Evolutionary conservation across 2,329 filamentous ascomycete genomes (phyloP).

Genomic region (Pseudopithomyces maydicus): DNA sequence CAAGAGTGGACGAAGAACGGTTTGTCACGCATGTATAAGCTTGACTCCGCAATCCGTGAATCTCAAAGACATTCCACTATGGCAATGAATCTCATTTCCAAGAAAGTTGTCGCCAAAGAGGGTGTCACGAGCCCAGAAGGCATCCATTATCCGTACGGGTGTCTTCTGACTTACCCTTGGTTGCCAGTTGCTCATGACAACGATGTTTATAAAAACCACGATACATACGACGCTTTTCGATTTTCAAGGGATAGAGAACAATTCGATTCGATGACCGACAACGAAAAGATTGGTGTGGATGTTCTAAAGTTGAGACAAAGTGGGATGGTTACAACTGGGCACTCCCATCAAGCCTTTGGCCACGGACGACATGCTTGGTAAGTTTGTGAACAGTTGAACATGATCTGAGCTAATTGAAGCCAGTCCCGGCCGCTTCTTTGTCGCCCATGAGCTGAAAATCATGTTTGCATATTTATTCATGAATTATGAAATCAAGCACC

Average conservation of each 20-base stretch:
- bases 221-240: slow-evolving; percentile 30
- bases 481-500: slow-evolving; percentile 43
- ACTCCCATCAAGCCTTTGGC: slow-evolving; percentile 60
- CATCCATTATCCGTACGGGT: slow-evolving; percentile 20
- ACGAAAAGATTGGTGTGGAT: slow-evolving; percentile 24
- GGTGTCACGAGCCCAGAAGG: slow-evolving; percentile 82
- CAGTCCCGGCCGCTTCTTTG: slow-evolving; percentile 47
- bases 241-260: slow-evolving; percentile 27
- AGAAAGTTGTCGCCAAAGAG: slow-evolving; percentile 64
- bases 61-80: slow-evolving; percentile 58
- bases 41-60: slow-evolving; percentile 61
- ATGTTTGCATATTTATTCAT: slow-evolving; percentile 43
- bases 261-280: slow-evolving; percentile 21
- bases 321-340: slow-evolving; percentile 60
- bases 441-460: slow-evolving; percentile 45
- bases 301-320: slow-evolving; percentile 44
- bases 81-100: slow-evolving; percentile 52
- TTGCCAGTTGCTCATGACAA: slow-evolving; percentile 21
- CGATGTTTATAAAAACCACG: slow-evolving; percentile 18
- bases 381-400: slow-evolving; percentile 30
- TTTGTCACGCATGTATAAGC: slow-evolving; percentile 50
- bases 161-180: slow-evolving; percentile 25
- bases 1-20: slow-evolving; percentile 55
- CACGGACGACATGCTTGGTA: slow-evolving; percentile 59
- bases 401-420: slow-evolving; percentile 8